Evolutionary conservation across 148 eudicot species (phyloP), one percentile per base, ranked within the genome.

Genomic region (Dianthus caryophyllus): DNA sequence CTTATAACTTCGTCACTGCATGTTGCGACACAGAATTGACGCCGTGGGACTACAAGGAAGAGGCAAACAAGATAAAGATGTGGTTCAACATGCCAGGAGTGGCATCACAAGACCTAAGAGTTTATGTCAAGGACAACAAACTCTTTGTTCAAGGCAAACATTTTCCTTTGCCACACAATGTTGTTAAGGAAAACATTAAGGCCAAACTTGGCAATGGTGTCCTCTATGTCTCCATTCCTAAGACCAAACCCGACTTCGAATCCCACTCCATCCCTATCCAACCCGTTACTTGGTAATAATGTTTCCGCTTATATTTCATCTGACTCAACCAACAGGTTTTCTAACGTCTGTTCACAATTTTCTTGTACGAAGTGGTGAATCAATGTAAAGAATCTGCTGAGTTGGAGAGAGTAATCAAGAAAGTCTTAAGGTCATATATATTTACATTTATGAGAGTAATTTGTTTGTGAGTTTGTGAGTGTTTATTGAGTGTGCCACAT

Each of bases 31-130:
- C 53, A 71, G 74, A 51, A 29, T 47, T 51, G 17, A 27, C 74
- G 11, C 68, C 74, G 4, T 61, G 67, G 67, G 58, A 50, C 61
- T 50, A 46, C 25, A 71, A 46, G 11, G 74, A 71, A 44, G 74
- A 71, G 59, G 52, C 30, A 18, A 10, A 24, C 11, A 54, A 61
- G 74, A 26, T 71, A 16, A 71, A 63, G 61, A 53, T 71, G 61
- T 51, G 74, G 60, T 41, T 71, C 39, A 65, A 71, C 61, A 71
- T 71, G 68, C 74, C 74, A 15, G 74, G 74, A 71, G 33, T 71
- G 4, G 68, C 44, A 12, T 24, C 74, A 8, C 68, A 71, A 49
- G 74, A 71, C 68, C 51, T 71, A 36, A 57, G 47, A 13, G 74
- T 71, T 38, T 62, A 71, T 24, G 52, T 71, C 7, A 65, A 71